Percentiles rank a stretch among this genome's conserved stretches.
Evolutionary conservation across 2,329 filamentous ascomycete species (phyloP).

Genomic region (Verticillium longisporum): DNA sequence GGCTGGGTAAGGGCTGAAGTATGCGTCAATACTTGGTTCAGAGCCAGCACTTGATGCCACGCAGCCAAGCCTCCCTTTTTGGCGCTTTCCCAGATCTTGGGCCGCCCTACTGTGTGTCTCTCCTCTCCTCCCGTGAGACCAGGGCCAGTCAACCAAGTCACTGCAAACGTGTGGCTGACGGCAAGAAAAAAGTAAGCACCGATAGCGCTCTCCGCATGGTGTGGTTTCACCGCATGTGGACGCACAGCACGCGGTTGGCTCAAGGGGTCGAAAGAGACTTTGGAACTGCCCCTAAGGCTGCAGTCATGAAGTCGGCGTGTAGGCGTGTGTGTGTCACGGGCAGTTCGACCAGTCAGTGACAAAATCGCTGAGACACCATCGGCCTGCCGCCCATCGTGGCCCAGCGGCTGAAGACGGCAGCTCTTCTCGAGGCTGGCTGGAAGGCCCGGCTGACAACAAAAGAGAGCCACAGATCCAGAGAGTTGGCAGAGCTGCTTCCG

Average conservation of each 20-base stretch:
- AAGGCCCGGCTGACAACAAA: too few relatives aligned
- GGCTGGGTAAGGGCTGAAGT: slow-evolving; percentile 10
- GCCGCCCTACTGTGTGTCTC: background rate
- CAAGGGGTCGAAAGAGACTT: background rate
- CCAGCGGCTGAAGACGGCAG: too few relatives aligned
- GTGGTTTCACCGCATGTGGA: background rate
- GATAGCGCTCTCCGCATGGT: background rate
- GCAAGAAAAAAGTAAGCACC: background rate
- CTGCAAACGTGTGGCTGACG: background rate
- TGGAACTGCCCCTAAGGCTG: background rate
- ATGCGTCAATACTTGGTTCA: slow-evolving; percentile 3
- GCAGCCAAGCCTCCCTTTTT: background rate
- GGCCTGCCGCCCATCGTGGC: too few relatives aligned
- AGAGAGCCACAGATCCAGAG: too few relatives aligned
- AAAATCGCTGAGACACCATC: background rate
- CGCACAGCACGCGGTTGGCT: background rate
- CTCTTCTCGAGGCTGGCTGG: too few relatives aligned
- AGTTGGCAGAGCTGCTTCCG: too few relatives aligned
- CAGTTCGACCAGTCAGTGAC: background rate
- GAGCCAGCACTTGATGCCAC: background rate
- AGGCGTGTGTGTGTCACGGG: background rate
- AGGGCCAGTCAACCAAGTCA: too few relatives aligned
- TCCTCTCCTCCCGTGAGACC: background rate
- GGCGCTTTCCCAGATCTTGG: background rate
- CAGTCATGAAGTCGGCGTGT: background rate